Evolutionary conservation across 257 asterid genomes (phyloP), one percentile per base, ranked within the genome.

Genomic region (Verbascum thapsus): DNA sequence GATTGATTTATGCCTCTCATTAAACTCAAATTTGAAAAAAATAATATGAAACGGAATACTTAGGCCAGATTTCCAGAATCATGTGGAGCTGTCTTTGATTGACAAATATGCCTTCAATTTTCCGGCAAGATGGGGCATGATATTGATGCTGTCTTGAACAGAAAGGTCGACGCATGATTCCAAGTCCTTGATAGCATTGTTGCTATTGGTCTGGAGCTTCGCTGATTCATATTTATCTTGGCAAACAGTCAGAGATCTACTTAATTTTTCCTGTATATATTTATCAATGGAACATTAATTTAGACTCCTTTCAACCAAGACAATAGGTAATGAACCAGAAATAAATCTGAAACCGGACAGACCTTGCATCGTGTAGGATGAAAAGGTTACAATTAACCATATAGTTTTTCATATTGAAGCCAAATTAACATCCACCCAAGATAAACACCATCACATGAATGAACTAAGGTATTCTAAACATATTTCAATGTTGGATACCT

Each of bases 151-250:
- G 40, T 78, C 84, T 10, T 76, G 74, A 61, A 81, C 72, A 0
- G 82, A 67, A 50, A 55, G 80, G 51, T 78, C 77, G 11, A 81
- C 87, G 44, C 87, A 81, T 0, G 82, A 75, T 69, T 81, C 84
- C 51, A 81, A 72, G 59, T 48, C 71, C 64, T 45, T 61, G 58
- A 58, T 63, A 7, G 71, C 72, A 20, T 53, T 59, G 37, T 71
- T 56, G 37, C 56, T 52, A 67, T 58, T 70, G 57, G 51, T 54
- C 68, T 72, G 82, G 70, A 66, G 39, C 47, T 76, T 81, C 19
- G 80, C 78, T 0, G 74, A 18, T 71, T 81, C 84, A 58, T 69
- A 67, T 67, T 71, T 75, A 76, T 81, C 82, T 53, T 81, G 84
- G 74, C 87, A 81, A 48, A 81, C 87, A 78, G 58, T 73, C 65